These are phyloP conservation scores for Crithidia brevicula DNA, from an alignment of 208 protist genomes.

Conservation along the genomic window DNA sequence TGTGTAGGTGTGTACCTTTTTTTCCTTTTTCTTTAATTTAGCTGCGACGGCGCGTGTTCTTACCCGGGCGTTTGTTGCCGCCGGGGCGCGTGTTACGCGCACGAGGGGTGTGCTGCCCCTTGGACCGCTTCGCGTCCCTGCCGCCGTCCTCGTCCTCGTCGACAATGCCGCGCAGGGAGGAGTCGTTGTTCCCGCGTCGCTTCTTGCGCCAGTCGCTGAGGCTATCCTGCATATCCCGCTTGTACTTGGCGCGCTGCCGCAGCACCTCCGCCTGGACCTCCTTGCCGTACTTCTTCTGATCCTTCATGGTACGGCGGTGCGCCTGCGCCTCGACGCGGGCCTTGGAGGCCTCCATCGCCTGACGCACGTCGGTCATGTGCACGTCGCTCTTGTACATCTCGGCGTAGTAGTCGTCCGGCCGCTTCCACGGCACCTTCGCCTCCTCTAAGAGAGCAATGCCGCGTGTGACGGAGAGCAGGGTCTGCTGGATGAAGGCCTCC, in stretches of 20 bases:
- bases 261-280: slow-evolving; percentile 94
- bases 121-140: slow-evolving; percentile 19
- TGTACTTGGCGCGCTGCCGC: slow-evolving; percentile 93
- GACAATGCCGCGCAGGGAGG: slow-evolving; percentile 68
- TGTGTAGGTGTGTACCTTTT: background rate
- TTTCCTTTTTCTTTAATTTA: slow-evolving; percentile 6
- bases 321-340: slow-evolving; percentile 80
- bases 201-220: slow-evolving; percentile 90
- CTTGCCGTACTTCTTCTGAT: slow-evolving; percentile 96
- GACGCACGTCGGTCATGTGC: slow-evolving; percentile 94
- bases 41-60: slow-evolving; percentile 70
- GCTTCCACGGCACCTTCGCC: slow-evolving; percentile 80
- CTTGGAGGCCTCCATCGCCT: slow-evolving; percentile 87
- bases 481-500: slow-evolving; percentile 94
- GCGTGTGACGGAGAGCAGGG: slow-evolving; percentile 77
- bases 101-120: slow-evolving; percentile 35
- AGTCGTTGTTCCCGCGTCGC: slow-evolving; percentile 70
- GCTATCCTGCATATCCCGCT: slow-evolving; percentile 90
- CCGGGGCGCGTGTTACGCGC: slow-evolving; percentile 66
- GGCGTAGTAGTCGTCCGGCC: slow-evolving; percentile 95
- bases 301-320: slow-evolving; percentile 90
- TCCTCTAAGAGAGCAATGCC: slow-evolving; percentile 82
- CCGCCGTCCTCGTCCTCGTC: slow-evolving; percentile 41
- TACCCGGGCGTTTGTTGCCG: slow-evolving; percentile 81
- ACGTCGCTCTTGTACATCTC: slow-evolving; percentile 97